phyloP scores from a whole-genome alignment of 1,284 basidiomycete species.

The Apiotrichum mycotoxinovorans region DNA sequence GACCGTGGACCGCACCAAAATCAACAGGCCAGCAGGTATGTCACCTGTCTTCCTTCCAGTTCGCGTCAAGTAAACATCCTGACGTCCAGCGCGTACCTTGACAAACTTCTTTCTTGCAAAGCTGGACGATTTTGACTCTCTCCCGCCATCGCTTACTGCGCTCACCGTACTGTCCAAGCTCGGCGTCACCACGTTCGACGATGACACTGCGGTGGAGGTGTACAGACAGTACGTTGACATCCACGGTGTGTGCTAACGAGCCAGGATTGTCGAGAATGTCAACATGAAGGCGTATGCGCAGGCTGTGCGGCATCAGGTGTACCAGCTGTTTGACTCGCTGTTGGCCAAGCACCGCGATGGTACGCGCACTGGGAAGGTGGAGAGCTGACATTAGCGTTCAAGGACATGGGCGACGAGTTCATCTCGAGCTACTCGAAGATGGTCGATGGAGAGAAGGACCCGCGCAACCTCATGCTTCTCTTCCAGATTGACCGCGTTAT shows the following conservation, averaged over 20 bases:
- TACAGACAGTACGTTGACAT: conserved; percentile 60
- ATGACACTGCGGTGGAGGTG: conserved; percentile 66
- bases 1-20: conserved; percentile 59
- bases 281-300: conserved; percentile 79
- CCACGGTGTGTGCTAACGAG: background rate
- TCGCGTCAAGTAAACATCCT: background rate
- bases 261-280: conserved; percentile 71
- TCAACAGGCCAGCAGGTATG: conserved; percentile 69
- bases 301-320: conserved; percentile 75
- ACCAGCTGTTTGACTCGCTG: conserved; percentile 75
- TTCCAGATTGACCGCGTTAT: conserved; percentile 84
- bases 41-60: background rate
- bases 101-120: conserved; percentile 80
- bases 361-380: conserved; percentile 41
- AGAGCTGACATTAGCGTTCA: conserved; percentile 56
- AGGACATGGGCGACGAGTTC: conserved; percentile 66
- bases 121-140: conserved; percentile 75
- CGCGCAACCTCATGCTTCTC: conserved; percentile 83
- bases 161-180: conserved; percentile 65
- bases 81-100: conserved; percentile 67
- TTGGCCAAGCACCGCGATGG: conserved; percentile 69
- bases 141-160: conserved; percentile 71
- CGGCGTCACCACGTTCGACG: conserved; percentile 58
- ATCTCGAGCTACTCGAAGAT: conserved; percentile 71
- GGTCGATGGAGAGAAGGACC: conserved; percentile 95